Evolutionary conservation across 495 filamentous ascomycete species (phyloP), one percentile per base, ranked within the genome.

Genomic region (Aspergillus taichungensis): DNA sequence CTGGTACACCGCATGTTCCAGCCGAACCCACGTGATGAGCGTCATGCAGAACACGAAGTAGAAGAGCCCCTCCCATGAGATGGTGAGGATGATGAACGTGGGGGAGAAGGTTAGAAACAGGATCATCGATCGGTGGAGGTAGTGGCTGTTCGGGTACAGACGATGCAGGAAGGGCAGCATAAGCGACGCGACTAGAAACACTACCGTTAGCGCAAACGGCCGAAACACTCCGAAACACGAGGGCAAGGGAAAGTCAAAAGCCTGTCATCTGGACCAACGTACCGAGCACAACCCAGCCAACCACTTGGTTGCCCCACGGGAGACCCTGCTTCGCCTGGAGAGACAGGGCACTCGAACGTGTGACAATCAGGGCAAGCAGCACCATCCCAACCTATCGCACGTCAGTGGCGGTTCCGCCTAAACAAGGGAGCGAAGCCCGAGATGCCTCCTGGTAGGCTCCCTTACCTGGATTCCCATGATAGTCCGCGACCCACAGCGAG

Each of bases 1-100:
- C 3, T 67, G 64, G 61, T 87, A 84, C 43, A 87, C 76, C 32
- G 78, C 83, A 52, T 95, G 84, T 59, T 99, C 94, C 0, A 97
- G 71, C 14, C 81, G 79, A 13, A 95, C 87, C 94, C 94, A 99
- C 48, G 81, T 84, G 46, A 94, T 72, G 8, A 99, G 73, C 13
- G 84, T 82, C 36, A 84, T 70, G 56, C 80, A 89, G 65, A 96
- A 97, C 13, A 82, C 81, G 50, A 95, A 76, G 70, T 95, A 97
- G 67, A 99, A 99, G 3, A 99, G 72, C 0, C 94, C 92, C 62
- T 99, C 94, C 72, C 95, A 99, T 12, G 89, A 94, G 61, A 96
- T 97, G 18, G 89, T 95, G 47, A 99, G 83, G 53, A 97, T 85
- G 59, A 99, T 85, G 60, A 99, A 99, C 8, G 83, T 83, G 1